Conservation (phyloP, 2,329 filamentous ascomycete species). For the Apiospora arundinis region DNA sequence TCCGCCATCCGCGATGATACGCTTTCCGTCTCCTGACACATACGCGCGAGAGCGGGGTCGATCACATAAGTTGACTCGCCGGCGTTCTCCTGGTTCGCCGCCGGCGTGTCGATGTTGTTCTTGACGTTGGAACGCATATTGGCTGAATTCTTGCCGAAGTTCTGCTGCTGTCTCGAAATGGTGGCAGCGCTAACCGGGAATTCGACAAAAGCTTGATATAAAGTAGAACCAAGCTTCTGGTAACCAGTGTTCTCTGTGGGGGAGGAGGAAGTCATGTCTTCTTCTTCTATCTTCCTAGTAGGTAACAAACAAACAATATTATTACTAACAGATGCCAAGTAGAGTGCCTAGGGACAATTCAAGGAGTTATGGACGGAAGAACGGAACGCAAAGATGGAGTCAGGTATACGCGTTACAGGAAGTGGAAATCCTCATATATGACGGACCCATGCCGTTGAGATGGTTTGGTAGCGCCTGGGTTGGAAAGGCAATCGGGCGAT, state of each 20-base stretch:
- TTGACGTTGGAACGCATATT: slow-evolving; percentile 12
- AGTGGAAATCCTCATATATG: slow-evolving; percentile 8
- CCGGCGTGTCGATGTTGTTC: slow-evolving; percentile 9
- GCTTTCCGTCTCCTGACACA: slow-evolving; percentile 59
- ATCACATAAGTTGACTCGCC: slow-evolving; percentile 40
- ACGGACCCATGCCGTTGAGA: not conserved
- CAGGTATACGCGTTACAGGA: not conserved
- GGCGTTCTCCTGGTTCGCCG: not conserved
- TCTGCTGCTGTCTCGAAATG: slow-evolving; percentile 34
- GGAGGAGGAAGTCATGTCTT: slow-evolving; percentile 11
- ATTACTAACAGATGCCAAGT: not conserved
- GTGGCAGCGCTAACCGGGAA: slow-evolving; percentile 40
- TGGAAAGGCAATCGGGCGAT: slow-evolving; percentile 1
- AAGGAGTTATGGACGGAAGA: not conserved
- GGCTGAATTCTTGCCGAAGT: slow-evolving; percentile 16
- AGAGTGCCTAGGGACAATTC: not conserved
- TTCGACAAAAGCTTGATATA: slow-evolving; percentile 39
- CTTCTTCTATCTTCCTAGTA: no score
- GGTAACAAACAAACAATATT: not conserved
- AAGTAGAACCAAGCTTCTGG: slow-evolving; percentile 13
- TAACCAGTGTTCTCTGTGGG: slow-evolving; percentile 11
- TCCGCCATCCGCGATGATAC: slow-evolving; percentile 64
- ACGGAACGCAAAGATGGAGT: not conserved
- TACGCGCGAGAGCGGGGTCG: slow-evolving; percentile 52
- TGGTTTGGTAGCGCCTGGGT: slow-evolving; percentile 1